Conservation (phyloP, 495 filamentous ascomycete genomes). For the Podospora fimiseda region DNA sequence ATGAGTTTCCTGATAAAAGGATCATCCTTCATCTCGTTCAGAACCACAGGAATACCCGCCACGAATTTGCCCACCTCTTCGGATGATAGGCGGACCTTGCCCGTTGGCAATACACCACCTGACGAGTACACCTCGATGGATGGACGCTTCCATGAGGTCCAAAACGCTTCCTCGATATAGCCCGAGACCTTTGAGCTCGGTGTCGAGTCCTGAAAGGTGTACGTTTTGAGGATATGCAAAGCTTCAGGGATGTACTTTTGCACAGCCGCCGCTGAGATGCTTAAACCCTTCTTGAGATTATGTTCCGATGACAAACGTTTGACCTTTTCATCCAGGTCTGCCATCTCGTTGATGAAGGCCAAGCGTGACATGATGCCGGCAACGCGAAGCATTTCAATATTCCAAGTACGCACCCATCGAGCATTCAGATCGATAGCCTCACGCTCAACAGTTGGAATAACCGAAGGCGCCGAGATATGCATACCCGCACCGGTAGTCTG, state of each 20-base stretch:
- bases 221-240: constrained; percentile 71
- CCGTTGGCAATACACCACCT: constrained; percentile 70
- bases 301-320: constrained; percentile 37
- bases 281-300: constrained; percentile 35
- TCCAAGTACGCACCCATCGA: constrained; percentile 89
- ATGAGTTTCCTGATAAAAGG: constrained; percentile 71
- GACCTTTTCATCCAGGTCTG: constrained; percentile 56
- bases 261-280: constrained; percentile 50
- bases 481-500: constrained; percentile 92
- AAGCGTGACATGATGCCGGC: constrained; percentile 87
- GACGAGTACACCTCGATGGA: constrained; percentile 85
- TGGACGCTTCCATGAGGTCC: constrained; percentile 75
- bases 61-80: constrained; percentile 80
- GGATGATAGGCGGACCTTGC: constrained; percentile 69
- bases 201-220: constrained; percentile 80
- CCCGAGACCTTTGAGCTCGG: constrained; percentile 73
- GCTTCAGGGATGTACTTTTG: constrained; percentile 66
- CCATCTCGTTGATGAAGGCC: constrained; percentile 81
- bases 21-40: constrained; percentile 60
- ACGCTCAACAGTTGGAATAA: constrained; percentile 97
- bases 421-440: constrained; percentile 97
- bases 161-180: constrained; percentile 88
- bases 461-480: constrained; percentile 96
- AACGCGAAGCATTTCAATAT: constrained; percentile 86
- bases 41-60: constrained; percentile 80